Percentiles rank a stretch among this genome's conserved stretches.
phyloP scores from a whole-genome alignment of 2,329 filamentous ascomycete species.

The Drechmeria coniospora region DNA sequence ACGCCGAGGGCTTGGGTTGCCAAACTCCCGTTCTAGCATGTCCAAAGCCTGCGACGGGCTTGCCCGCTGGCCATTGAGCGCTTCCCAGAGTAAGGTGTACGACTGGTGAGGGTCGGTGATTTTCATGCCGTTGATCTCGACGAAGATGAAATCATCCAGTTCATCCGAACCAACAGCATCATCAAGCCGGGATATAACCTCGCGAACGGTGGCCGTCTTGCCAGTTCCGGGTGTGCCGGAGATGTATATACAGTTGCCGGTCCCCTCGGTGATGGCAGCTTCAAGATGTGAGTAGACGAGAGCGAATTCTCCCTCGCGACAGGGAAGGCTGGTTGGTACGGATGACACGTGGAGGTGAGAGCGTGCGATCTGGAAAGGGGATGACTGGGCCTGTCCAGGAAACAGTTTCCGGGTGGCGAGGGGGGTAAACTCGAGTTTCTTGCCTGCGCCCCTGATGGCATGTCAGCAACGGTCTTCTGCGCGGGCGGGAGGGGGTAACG shows the following conservation, averaged over 20 bases:
- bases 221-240: conserved; percentile 96
- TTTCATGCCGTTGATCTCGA: conserved; percentile 99
- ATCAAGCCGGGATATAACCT: conserved; percentile 81
- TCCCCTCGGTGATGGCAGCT: conserved; percentile 83
- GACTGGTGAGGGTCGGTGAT: conserved; percentile 96
- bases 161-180: conserved; percentile 79
- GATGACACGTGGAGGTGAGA: conserved; percentile 85
- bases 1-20: conserved; percentile 72
- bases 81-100: conserved; percentile 91
- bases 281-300: conserved; percentile 89
- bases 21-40: conserved; percentile 84
- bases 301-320: conserved; percentile 80
- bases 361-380: conserved; percentile 83
- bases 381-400: conserved; percentile 57
- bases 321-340: conserved; percentile 77
- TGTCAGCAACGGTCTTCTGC: conserved; percentile 12
- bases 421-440: conserved; percentile 86
- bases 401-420: conserved; percentile 78
- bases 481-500: not conserved
- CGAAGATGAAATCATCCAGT: conserved; percentile 95
- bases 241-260: conserved; percentile 95
- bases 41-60: conserved; percentile 84
- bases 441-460: conserved; percentile 38
- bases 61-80: conserved; percentile 81
- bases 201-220: conserved; percentile 92